These are phyloP conservation scores for Xanthoconium separans DNA, from an alignment of 1,284 basidiomycete genomes.

Conservation along the genomic window DNA sequence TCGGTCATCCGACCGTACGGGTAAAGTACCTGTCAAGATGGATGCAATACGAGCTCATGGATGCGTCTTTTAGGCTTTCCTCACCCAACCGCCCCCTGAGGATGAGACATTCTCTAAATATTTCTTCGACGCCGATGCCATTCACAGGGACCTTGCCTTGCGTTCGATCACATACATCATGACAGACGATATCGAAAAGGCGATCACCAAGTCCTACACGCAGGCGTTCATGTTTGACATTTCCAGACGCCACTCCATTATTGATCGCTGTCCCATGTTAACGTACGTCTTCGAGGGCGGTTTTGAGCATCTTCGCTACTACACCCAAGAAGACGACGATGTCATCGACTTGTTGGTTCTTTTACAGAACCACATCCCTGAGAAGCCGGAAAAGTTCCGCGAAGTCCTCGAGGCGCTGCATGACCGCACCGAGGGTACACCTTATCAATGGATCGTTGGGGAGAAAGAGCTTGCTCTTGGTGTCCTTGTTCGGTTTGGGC, in stretches of 20 bases:
- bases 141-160: conserved; percentile 31
- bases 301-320: conserved; percentile 28
- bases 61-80: conserved; percentile 18
- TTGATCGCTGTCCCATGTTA: conserved; percentile 30
- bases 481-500: conserved; percentile 24
- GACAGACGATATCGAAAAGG: conserved; percentile 26
- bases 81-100: conserved; percentile 19
- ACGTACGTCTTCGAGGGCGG: conserved; percentile 32
- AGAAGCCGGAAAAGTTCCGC: conserved; percentile 23
- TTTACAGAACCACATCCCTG: conserved; percentile 21
- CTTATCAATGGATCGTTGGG: conserved; percentile 28
- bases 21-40: conserved; percentile 8
- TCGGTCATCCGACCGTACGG: conserved; percentile 26
- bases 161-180: conserved; percentile 33
- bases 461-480: conserved; percentile 28
- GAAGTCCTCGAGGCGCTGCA: conserved; percentile 27
- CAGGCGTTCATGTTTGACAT: conserved; percentile 31
- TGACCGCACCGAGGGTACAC: conserved; percentile 22
- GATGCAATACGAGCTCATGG: conserved; percentile 4
- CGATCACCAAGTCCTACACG: conserved; percentile 21
- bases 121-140: conserved; percentile 22
- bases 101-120: conserved; percentile 16
- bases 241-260: conserved; percentile 22
- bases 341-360: conserved; percentile 24
- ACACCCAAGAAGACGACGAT: conserved; percentile 27